A percentile compares a stretch with the other conserved stretches of the same genome.
Conservation (phyloP, 2,329 filamentous ascomycete genomes). For the Curvularia verruculosa region DNA sequence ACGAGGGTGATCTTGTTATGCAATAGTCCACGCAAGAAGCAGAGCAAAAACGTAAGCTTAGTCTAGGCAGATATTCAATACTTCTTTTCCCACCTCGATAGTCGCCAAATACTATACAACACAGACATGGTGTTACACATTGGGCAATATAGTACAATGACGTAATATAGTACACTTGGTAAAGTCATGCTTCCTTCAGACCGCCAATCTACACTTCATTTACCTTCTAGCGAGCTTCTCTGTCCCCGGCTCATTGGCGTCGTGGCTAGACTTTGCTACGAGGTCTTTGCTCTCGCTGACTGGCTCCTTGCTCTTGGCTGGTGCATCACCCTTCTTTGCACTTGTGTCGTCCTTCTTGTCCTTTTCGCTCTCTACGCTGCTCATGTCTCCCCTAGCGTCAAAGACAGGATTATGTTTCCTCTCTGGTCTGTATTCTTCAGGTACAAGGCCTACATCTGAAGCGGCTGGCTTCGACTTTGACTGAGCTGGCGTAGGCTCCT, state of each 20-base stretch:
- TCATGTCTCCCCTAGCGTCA: conserved; percentile 16
- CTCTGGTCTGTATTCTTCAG: conserved; percentile 27
- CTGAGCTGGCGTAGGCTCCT: conserved; percentile 13
- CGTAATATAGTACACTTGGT: conserved; percentile 13
- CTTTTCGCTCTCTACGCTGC: conserved; percentile 14
- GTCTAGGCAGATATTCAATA: background rate
- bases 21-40: background rate
- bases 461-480: conserved; percentile 17
- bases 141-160: conserved; percentile 1
- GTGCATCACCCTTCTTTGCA: conserved; percentile 4
- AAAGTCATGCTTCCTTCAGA: background rate
- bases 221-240: conserved; percentile 7
- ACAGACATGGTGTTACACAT: background rate
- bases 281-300: conserved; percentile 52
- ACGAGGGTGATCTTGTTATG: no score
- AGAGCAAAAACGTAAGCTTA: background rate
- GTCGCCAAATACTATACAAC: background rate
- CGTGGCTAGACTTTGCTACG: conserved; percentile 59
- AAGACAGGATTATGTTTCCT: conserved; percentile 12
- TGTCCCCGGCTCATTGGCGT: conserved; percentile 41
- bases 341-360: conserved; percentile 10
- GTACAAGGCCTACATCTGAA: conserved; percentile 24
- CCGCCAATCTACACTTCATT: background rate
- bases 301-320: conserved; percentile 13
- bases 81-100: background rate